Conservation (phyloP, 2,329 filamentous ascomycete species). For the Arthrinium phaeospermum region DNA sequence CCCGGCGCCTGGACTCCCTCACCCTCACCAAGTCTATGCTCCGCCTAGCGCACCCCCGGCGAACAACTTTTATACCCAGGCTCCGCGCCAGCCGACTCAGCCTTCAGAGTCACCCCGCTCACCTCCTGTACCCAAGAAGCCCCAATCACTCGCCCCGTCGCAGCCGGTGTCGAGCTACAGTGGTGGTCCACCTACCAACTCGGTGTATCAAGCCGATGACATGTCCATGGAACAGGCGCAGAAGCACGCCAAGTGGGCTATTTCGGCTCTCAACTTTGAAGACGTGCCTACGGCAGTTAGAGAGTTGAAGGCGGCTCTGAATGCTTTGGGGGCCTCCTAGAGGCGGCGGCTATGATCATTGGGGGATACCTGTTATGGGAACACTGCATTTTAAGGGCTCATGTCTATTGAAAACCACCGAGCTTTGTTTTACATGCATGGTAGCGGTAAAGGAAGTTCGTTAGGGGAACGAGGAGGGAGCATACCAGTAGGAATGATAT, state of each 20-base stretch:
- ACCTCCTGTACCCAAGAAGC: constrained; percentile 30
- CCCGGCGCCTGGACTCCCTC: neutral
- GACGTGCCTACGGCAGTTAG: constrained; percentile 89
- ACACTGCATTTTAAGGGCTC: no score
- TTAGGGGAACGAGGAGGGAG: neutral
- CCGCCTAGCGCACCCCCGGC: constrained; percentile 28
- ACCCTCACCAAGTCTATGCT: neutral
- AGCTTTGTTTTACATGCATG: neutral
- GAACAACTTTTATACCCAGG: constrained; percentile 18
- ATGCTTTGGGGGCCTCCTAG: constrained; percentile 68
- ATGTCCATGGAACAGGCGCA: constrained; percentile 77
- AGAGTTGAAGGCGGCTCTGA: constrained; percentile 79
- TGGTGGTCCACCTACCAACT: constrained; percentile 29
- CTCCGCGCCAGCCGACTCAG: constrained; percentile 30
- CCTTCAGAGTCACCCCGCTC: constrained; percentile 27
- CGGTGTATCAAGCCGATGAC: constrained; percentile 66
- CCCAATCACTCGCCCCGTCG: constrained; percentile 30
- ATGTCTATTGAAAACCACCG: neutral
- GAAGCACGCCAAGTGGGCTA: constrained; percentile 97
- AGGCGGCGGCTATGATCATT: neutral
- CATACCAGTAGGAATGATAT: neutral
- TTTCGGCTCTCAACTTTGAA: constrained; percentile 95
- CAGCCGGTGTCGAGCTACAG: constrained; percentile 29
- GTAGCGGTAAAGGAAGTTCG: neutral
- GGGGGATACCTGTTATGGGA: neutral